These are phyloP conservation scores for Fomes fomentarius DNA, from an alignment of 1,284 basidiomycete genomes.

Conservation along the genomic window DNA sequence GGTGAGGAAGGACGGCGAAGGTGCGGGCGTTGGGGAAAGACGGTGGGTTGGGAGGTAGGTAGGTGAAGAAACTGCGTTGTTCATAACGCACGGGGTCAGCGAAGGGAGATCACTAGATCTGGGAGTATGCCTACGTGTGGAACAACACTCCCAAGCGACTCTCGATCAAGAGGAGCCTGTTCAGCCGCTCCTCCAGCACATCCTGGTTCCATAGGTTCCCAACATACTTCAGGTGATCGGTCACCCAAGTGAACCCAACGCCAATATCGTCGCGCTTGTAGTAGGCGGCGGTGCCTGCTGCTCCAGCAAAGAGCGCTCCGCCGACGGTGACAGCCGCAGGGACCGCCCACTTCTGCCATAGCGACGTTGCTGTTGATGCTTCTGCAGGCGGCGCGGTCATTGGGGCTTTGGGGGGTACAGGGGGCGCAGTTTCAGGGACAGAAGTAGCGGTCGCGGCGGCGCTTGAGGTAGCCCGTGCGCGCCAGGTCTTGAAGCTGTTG, in stretches of 20 bases:
- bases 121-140: slow-evolving; percentile 68
- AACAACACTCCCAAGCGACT: slow-evolving; percentile 69
- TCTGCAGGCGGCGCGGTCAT: slow-evolving; percentile 25
- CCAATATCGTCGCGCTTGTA: slow-evolving; percentile 76
- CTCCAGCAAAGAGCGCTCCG: slow-evolving; percentile 76
- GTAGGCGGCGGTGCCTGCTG: slow-evolving; percentile 85
- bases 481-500: slow-evolving; percentile 50
- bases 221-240: slow-evolving; percentile 91
- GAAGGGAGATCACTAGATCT: too few species aligned
- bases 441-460: not conserved
- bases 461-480: slow-evolving; percentile 33
- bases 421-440: not conserved
- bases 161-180: slow-evolving; percentile 62
- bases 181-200: slow-evolving; percentile 64
- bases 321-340: slow-evolving; percentile 69
- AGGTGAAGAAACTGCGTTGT: slow-evolving; percentile 73
- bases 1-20: slow-evolving; percentile 76
- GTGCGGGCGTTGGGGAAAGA: slow-evolving; percentile 59
- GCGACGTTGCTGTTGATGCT: slow-evolving; percentile 30
- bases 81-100: too few species aligned
- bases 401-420: slow-evolving; percentile 31
- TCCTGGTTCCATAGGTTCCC: slow-evolving; percentile 86
- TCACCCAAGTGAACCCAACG: slow-evolving; percentile 76
- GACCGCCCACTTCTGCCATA: slow-evolving; percentile 62
- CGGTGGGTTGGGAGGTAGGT: slow-evolving; percentile 66